Evolutionary conservation across 2,329 filamentous ascomycete genomes (phyloP).

Genomic region (Emmonsiellopsis sp.): DNA sequence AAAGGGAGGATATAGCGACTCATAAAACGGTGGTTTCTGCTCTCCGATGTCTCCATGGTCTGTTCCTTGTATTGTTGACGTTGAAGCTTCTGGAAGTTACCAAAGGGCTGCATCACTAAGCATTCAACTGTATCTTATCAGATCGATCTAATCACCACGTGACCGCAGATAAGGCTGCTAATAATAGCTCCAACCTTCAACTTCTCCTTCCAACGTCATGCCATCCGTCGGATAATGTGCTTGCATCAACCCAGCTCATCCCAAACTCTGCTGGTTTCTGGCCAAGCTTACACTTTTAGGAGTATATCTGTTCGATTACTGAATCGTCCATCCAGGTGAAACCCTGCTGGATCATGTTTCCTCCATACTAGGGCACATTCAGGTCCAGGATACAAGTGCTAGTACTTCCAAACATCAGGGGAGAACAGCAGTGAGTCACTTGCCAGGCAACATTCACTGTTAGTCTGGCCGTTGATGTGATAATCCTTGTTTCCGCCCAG

Average conservation of each 20-base stretch:
- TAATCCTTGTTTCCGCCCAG: too few relatives aligned
- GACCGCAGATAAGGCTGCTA: background rate
- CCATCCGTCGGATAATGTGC: background rate
- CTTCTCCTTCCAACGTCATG: background rate
- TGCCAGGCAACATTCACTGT: background rate
- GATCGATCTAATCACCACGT: slow-evolving; percentile 1
- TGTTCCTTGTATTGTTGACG: too few relatives aligned
- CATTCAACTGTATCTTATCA: background rate
- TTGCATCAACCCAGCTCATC: background rate
- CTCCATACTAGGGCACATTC: too few relatives aligned
- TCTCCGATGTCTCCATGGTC: too few relatives aligned
- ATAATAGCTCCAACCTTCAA: background rate
- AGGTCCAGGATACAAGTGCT: too few relatives aligned
- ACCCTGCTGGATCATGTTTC: too few relatives aligned
- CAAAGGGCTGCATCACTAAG: background rate
- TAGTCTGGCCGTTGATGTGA: too few relatives aligned
- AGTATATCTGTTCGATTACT: too few relatives aligned
- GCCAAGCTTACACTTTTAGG: too few relatives aligned
- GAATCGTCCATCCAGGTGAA: too few relatives aligned
- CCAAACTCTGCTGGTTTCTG: too few relatives aligned
- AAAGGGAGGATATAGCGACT: background rate
- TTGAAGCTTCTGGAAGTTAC: background rate
- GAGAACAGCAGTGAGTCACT: background rate
- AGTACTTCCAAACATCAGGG: too few relatives aligned
- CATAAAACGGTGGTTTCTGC: background rate